Conservation (phyloP, 108 stramenopile species). For the Conticribra guillardii region DNA sequence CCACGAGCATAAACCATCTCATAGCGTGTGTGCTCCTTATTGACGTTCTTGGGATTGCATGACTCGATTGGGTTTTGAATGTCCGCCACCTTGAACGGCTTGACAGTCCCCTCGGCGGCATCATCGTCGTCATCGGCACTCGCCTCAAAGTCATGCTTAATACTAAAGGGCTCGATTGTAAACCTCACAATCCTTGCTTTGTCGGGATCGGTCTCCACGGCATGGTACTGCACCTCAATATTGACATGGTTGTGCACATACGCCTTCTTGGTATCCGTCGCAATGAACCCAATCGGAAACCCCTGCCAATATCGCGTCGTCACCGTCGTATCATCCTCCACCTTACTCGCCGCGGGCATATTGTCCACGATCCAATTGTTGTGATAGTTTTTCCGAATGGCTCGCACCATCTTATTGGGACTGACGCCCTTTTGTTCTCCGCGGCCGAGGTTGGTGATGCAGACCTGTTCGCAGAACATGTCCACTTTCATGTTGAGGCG, state of each 20-base stretch:
- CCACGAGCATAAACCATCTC: slow-evolving; percentile 81
- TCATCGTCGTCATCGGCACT: slow-evolving; percentile 54
- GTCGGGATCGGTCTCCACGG: slow-evolving; percentile 74
- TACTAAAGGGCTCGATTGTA: slow-evolving; percentile 94
- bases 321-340: slow-evolving; percentile 70
- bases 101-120: slow-evolving; percentile 32
- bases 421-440: slow-evolving; percentile 66
- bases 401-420: slow-evolving; percentile 83
- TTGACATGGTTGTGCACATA: slow-evolving; percentile 97
- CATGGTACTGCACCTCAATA: slow-evolving; percentile 93
- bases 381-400: slow-evolving; percentile 94
- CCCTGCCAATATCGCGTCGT: slow-evolving; percentile 91
- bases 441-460: slow-evolving; percentile 78
- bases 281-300: slow-evolving; percentile 94
- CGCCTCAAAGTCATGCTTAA: slow-evolving; percentile 89
- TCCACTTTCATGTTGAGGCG: slow-evolving; percentile 94
- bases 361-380: slow-evolving; percentile 99
- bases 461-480: slow-evolving; percentile 92
- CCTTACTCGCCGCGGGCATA: slow-evolving; percentile 87
- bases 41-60: slow-evolving; percentile 53
- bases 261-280: slow-evolving; percentile 64
- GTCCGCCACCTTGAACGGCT: slow-evolving; percentile 57
- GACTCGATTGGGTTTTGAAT: slow-evolving; percentile 77
- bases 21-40: slow-evolving; percentile 65
- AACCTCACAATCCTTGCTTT: slow-evolving; percentile 93